A percentile compares a stretch with the other conserved stretches of the same genome.
Conservation (phyloP, 2,329 filamentous ascomycete genomes). For the Amylocarpus encephaloides region DNA sequence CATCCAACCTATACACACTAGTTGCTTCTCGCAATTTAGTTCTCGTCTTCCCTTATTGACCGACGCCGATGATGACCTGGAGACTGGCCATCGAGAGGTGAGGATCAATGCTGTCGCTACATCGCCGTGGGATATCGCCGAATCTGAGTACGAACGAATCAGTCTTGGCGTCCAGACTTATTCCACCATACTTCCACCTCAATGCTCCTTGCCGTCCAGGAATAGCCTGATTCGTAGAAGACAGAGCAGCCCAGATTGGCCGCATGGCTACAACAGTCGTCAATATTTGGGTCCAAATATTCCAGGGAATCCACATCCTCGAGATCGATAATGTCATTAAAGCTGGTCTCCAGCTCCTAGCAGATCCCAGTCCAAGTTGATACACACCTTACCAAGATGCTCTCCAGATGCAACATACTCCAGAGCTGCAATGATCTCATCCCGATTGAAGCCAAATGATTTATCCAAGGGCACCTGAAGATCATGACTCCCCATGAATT, state of each 20-base stretch:
- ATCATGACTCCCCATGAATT: slow-evolving; percentile 27
- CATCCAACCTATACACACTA: neutral
- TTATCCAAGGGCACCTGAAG: slow-evolving; percentile 31
- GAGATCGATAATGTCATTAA: slow-evolving; percentile 4
- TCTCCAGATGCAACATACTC: slow-evolving; percentile 22
- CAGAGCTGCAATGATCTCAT: slow-evolving; percentile 28
- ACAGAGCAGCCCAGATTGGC: neutral
- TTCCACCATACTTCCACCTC: slow-evolving; percentile 1
- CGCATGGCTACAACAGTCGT: slow-evolving; percentile 3
- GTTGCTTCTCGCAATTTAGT: neutral
- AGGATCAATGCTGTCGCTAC: slow-evolving; percentile 24
- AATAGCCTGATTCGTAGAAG: neutral
- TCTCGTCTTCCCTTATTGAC: slow-evolving; percentile 2
- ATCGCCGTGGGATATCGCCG: slow-evolving; percentile 1
- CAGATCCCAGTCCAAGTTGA: slow-evolving; percentile 30
- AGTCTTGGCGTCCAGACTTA: neutral
- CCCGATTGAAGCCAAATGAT: slow-evolving; percentile 30
- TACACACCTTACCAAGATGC: slow-evolving; percentile 36
- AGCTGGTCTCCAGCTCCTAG: slow-evolving; percentile 4
- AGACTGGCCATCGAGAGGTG: slow-evolving; percentile 15
- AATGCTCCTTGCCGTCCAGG: slow-evolving; percentile 3
- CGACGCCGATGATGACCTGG: neutral
- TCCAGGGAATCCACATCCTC: slow-evolving; percentile 2
- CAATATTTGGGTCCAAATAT: slow-evolving; percentile 5
- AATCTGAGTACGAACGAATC: slow-evolving; percentile 1